Conservation (phyloP, 352 stramenopile species). For the Globisporangium nodosum region DNA sequence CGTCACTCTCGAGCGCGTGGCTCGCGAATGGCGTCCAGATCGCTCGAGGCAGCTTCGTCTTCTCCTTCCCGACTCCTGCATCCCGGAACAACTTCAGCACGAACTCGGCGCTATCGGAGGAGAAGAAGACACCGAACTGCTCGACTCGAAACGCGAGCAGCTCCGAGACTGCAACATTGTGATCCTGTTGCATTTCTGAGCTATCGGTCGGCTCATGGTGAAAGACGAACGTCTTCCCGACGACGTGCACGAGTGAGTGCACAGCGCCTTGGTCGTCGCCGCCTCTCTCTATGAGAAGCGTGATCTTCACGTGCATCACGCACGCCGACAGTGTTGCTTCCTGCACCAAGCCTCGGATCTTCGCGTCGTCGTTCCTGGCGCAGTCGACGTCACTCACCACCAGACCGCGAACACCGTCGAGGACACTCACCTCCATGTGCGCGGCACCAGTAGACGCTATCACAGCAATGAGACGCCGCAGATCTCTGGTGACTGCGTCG, state of each 20-base stretch:
- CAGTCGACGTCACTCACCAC: slow-evolving; percentile 15
- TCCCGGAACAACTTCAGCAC: slow-evolving; percentile 1
- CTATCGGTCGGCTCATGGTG: slow-evolving; percentile 19
- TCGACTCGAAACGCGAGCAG: slow-evolving; percentile 19
- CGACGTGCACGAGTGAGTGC: slow-evolving; percentile 6
- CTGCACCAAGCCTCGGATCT: slow-evolving; percentile 14
- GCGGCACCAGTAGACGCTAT: not conserved
- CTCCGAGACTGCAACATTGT: slow-evolving; percentile 3
- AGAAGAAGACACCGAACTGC: slow-evolving; percentile 31
- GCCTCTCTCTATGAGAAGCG: not conserved
- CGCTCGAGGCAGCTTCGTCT: slow-evolving; percentile 2
- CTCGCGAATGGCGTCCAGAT: slow-evolving; percentile 24
- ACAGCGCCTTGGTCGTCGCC: not conserved
- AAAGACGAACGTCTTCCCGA: slow-evolving; percentile 38
- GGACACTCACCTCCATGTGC: slow-evolving; percentile 4
- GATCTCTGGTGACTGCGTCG: slow-evolving; percentile 28
- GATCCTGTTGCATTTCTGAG: not conserved
- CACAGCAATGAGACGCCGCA: slow-evolving; percentile 15
- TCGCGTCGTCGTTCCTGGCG: slow-evolving; percentile 1
- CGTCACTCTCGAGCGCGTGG: slow-evolving; percentile 11
- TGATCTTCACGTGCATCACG: slow-evolving; percentile 8
- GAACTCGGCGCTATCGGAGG: slow-evolving; percentile 17
- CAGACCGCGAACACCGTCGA: slow-evolving; percentile 5
- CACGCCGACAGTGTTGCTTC: slow-evolving; percentile 19
- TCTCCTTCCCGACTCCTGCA: not conserved